Base-by-base conservation (phyloP, 768 basidiomycete genomes). In the Multifurca ochricompacta region DNA sequence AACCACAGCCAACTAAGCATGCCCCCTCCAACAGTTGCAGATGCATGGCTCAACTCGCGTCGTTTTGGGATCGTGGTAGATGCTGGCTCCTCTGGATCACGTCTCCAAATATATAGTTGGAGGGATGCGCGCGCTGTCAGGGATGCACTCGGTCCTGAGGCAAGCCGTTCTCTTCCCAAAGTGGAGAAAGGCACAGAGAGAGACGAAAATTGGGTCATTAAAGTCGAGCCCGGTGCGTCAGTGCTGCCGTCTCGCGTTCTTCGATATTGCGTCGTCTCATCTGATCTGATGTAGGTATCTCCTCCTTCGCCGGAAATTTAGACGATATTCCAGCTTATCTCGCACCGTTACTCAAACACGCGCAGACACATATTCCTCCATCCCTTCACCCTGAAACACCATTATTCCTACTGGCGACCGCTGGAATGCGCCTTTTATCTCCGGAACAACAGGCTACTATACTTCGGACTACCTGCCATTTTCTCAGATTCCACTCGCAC, bases 21-120 rank as follows among this genome's bases (percentile, higher is more conserved):
- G 90, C 84, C 87, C 41, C 86, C 90, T 45, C 83, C 86, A 55
- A 80, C 77, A 54, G 78, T 72, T 49, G 75, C 75, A 61, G 81
- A 90, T 66, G 70, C 83, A 58, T 92, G 90, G 90, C 77, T 88
- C 52, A 71, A 77, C 56, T 82, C 81, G 51, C 83, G 91, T 61
- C 82, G 85, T 63, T 95, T 91, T 70, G 92, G 91, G 56, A 79
- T 98, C 56, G 93, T 98, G 59, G 91, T 99, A 69, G 96, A 99
- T 74, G 96, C 96, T 66, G 96, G 96, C 57, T 96, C 93, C 67
- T 97, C 93, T 21, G 96, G 96, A 27, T 97, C 95, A 4, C 76
- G 96, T 50, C 74, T 97, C 32, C 94, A 97, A 68, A 91, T 98
- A 62, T 98, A 99, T 73, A 92, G 90, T 68, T 99, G 95, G 96